A percentile compares a stretch with the other conserved stretches of the same genome.
These are phyloP conservation scores for Cucurbitaria berberidis DNA, from an alignment of 2,329 filamentous ascomycete species.

Conservation along the genomic window DNA sequence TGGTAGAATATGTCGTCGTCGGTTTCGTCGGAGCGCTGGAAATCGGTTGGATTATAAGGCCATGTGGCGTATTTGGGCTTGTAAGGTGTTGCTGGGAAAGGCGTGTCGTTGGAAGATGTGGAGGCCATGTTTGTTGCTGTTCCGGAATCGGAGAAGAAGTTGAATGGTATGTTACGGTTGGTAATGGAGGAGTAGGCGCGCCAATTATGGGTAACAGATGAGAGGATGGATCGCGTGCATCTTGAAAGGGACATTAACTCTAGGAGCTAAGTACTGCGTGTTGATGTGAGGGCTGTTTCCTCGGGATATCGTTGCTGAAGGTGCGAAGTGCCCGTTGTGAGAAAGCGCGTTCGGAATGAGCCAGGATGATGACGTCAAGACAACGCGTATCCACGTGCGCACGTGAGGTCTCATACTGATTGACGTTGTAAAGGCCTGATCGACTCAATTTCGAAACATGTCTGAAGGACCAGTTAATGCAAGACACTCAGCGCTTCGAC, in stretches of 20 bases:
- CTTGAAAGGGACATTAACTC: slow-evolving; percentile 11
- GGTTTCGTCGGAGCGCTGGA: slow-evolving; percentile 47
- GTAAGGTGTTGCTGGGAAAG: slow-evolving; percentile 21
- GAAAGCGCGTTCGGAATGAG: neutral
- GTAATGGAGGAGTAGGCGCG: slow-evolving; percentile 11
- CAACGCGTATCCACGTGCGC: neutral
- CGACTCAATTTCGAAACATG: no score
- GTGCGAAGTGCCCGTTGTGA: neutral
- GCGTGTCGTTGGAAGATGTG: neutral
- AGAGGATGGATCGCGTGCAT: neutral
- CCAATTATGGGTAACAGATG: slow-evolving; percentile 1
- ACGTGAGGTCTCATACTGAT: neutral
- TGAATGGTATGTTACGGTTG: slow-evolving; percentile 11
- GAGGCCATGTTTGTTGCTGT: slow-evolving; percentile 13
- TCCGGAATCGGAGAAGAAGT: slow-evolving; percentile 20
- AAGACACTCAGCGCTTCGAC: neutral
- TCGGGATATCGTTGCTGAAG: neutral
- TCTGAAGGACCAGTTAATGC: no score
- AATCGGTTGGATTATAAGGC: slow-evolving; percentile 40
- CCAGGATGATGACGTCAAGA: neutral
- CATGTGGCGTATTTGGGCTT: slow-evolving; percentile 25
- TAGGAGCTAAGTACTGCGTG: neutral
- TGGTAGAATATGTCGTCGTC: slow-evolving; percentile 49
- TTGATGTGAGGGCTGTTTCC: neutral
- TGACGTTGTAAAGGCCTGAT: neutral